Percentiles rank a stretch among this genome's conserved stretches.
phyloP scores from a whole-genome alignment of 768 basidiomycete genomes.

The Russula foetens region DNA sequence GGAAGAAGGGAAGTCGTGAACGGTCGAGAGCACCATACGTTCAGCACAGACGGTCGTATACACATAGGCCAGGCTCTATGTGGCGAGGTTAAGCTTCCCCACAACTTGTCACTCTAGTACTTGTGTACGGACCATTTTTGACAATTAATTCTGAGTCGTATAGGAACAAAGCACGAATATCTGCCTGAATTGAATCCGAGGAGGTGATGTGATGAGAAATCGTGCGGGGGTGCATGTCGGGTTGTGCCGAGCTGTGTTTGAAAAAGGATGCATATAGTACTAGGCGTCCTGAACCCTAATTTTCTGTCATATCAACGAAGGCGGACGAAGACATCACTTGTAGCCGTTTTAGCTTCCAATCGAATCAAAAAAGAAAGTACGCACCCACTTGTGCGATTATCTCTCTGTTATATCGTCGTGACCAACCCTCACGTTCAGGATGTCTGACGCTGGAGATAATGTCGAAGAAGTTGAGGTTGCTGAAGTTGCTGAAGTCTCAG shows the following conservation, averaged over 20 bases:
- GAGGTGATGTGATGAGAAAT: neutral
- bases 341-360: conserved; percentile 10
- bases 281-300: conserved; percentile 39
- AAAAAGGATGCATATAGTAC: conserved; percentile 32
- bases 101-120: neutral
- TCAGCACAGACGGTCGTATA: conserved; percentile 69
- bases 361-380: conserved; percentile 24
- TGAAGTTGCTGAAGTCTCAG: conserved; percentile 69
- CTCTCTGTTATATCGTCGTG: neutral
- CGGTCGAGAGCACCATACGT: conserved; percentile 39
- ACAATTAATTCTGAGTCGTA: neutral
- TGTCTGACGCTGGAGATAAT: conserved; percentile 99
- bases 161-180: neutral
- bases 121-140: conserved; percentile 8
- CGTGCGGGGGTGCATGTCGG: conserved; percentile 32
- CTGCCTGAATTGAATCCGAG: neutral
- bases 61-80: conserved; percentile 65
- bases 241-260: conserved; percentile 44
- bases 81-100: neutral
- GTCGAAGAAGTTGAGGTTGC: conserved; percentile 59
- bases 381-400: neutral
- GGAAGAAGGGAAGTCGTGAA: conserved; percentile 11
- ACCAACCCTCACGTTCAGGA: conserved; percentile 34
- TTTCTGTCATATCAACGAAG: conserved; percentile 82
- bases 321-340: conserved; percentile 83